phyloP scores from a whole-genome alignment of 2,329 filamentous ascomycete species.

The Colletotrichum sp. region DNA sequence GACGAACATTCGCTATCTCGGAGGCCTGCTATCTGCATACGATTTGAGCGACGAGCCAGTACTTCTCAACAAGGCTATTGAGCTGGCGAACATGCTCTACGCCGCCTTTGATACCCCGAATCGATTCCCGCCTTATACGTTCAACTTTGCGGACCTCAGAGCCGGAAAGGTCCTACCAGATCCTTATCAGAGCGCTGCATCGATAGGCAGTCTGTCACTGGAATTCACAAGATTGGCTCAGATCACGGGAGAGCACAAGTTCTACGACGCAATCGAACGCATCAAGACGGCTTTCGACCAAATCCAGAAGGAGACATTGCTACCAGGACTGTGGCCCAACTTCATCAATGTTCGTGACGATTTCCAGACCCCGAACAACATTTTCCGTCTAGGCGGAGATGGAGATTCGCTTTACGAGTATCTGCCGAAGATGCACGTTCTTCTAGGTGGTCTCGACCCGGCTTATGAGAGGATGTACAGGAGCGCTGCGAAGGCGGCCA shows the following conservation, averaged over 20 bases:
- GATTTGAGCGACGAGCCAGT: slow-evolving; percentile 64
- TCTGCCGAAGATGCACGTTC: slow-evolving; percentile 51
- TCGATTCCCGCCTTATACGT: slow-evolving; percentile 57
- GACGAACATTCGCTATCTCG: slow-evolving; percentile 74
- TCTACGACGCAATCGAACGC: slow-evolving; percentile 73
- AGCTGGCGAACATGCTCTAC: slow-evolving; percentile 69
- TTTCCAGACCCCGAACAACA: slow-evolving; percentile 34
- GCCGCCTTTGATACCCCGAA: slow-evolving; percentile 72
- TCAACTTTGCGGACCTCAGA: slow-evolving; percentile 19
- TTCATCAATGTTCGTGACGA: slow-evolving; percentile 62
- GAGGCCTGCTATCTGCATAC: slow-evolving; percentile 72
- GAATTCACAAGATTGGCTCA: slow-evolving; percentile 78
- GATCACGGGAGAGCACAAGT: slow-evolving; percentile 73
- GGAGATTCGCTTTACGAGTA: slow-evolving; percentile 50
- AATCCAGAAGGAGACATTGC: slow-evolving; percentile 67
- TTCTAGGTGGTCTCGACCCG: slow-evolving; percentile 61
- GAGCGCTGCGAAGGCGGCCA: slow-evolving; percentile 58
- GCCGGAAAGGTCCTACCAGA: slow-evolving; percentile 11
- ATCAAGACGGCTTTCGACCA: slow-evolving; percentile 71
- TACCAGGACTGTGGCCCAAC: slow-evolving; percentile 79
- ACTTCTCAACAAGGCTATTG: slow-evolving; percentile 66
- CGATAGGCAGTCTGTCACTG: slow-evolving; percentile 69
- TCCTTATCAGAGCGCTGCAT: slow-evolving; percentile 44
- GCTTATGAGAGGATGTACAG: slow-evolving; percentile 64
- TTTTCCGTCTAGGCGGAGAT: slow-evolving; percentile 42